Evolutionary conservation across 345 rosid genomes (phyloP).

Genomic region (Moringa oleifera): DNA sequence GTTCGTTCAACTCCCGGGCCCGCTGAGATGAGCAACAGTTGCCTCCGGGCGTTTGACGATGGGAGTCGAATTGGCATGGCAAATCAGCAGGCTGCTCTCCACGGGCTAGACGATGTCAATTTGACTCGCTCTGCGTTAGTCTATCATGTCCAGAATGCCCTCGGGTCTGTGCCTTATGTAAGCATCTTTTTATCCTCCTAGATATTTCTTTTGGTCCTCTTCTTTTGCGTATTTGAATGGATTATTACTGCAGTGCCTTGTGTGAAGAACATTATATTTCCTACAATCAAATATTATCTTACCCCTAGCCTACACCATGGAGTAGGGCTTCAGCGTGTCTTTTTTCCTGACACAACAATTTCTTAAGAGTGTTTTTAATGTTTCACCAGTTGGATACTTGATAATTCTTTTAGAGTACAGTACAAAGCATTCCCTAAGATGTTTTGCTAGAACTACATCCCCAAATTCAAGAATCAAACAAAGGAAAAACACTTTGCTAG

Average conservation of each 20-base stretch:
- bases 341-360: neutral
- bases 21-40: too few species aligned
- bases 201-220: too few species aligned
- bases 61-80: constrained; percentile 24
- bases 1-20: too few species aligned
- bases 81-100: neutral
- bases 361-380: neutral
- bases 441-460: too few species aligned
- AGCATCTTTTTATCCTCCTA: constrained; percentile 2
- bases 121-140: constrained; percentile 41
- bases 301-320: neutral
- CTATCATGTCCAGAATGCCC: constrained; percentile 47
- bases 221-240: too few species aligned
- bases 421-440: neutral
- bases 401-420: neutral
- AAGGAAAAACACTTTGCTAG: too few species aligned
- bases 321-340: neutral
- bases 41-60: too few species aligned
- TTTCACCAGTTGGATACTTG: neutral
- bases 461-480: too few species aligned
- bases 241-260: too few species aligned
- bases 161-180: constrained; percentile 35
- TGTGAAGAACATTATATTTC: too few species aligned
- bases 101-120: constrained; percentile 26
- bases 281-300: too few species aligned